These are phyloP conservation scores for Neurospora terricola DNA, from an alignment of 495 filamentous ascomycete genomes.

Conservation along the genomic window DNA sequence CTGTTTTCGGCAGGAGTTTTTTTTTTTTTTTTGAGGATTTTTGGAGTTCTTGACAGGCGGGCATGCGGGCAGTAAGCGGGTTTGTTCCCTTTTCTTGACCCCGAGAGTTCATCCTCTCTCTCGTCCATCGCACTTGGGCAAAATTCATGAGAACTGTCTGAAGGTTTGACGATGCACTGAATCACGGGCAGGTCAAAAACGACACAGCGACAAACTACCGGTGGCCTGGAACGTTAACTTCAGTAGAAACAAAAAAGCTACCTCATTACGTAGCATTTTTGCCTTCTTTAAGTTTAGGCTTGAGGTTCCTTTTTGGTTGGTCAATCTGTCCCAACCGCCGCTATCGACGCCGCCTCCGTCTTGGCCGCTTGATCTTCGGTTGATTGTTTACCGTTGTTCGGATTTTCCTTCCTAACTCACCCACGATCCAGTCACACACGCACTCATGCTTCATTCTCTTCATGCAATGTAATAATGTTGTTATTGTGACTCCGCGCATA, in stretches of 20 bases:
- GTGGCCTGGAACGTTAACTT: neutral
- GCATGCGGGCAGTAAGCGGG: neutral
- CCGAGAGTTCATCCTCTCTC: too few species aligned
- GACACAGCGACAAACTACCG: neutral
- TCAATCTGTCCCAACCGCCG: neutral
- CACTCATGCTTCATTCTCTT: too few species aligned
- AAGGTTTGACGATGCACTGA: neutral
- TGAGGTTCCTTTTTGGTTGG: neutral
- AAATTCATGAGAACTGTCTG: too few species aligned
- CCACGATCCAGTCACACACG: too few species aligned
- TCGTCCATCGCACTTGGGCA: too few species aligned
- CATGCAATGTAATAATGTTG: neutral
- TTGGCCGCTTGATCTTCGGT: neutral
- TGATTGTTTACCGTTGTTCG: neutral
- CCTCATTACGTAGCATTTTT: neutral
- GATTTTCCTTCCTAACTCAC: neutral
- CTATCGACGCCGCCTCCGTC: neutral
- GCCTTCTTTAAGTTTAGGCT: neutral
- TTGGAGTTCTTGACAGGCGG: neutral
- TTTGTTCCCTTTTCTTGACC: too few species aligned
- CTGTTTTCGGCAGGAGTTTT: neutral
- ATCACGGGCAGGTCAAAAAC: too few species aligned
- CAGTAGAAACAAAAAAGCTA: too few species aligned
- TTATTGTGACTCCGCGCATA: neutral
- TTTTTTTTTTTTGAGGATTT: too few species aligned